Evolutionary conservation across 176 grass and related monocot species (phyloP), one percentile per base, ranked within the genome.

Genomic region (Secale cereale): DNA sequence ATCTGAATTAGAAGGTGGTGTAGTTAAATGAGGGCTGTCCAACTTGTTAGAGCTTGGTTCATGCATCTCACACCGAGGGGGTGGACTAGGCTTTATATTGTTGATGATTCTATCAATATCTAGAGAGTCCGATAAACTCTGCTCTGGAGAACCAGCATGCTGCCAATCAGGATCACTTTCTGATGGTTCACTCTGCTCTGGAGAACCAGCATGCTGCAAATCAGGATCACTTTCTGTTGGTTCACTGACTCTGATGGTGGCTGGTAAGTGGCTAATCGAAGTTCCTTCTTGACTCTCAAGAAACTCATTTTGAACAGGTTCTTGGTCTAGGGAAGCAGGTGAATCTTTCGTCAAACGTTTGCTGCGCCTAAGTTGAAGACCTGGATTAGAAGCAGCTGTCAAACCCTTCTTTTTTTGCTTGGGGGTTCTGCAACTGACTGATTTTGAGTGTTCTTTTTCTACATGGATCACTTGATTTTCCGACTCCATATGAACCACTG

Each of bases 301-400:
- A 37, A 69, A 81, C 45, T 70, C 46, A 10, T 81, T 81, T 52
- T 70, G 48, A 26, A 19, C 52, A 64, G 41, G 81, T 41, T 73
- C 22, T 52, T 70, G 70, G 30, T 79, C 75, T 19, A 64, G 65
- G 76, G 30, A 20, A 56, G 81, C 40, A 72, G 81, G 77, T 40
- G 81, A 74, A 83, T 80, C 87, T 65, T 80, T 88, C 7, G 67
- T 59, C 68, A 89, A 45, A 41, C 76, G 76, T 46, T 75, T 85
- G 77, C 87, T 89, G 78, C 76, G 81, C 59, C 87, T 85, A 85
- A 85, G 87, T 73, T 85, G 82, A 85, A 85, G 59, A 57, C 45
- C 41, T 72, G 75, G 56, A 80, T 75, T 78, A 26, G 77, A 85
- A 43, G 68, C 43, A 81, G 77, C 20, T 22, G 43, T 8, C 69